Percentiles rank a stretch among this genome's conserved stretches.
Conservation (phyloP, 2,329 filamentous ascomycete genomes). For the Emergomyces orientalis region DNA sequence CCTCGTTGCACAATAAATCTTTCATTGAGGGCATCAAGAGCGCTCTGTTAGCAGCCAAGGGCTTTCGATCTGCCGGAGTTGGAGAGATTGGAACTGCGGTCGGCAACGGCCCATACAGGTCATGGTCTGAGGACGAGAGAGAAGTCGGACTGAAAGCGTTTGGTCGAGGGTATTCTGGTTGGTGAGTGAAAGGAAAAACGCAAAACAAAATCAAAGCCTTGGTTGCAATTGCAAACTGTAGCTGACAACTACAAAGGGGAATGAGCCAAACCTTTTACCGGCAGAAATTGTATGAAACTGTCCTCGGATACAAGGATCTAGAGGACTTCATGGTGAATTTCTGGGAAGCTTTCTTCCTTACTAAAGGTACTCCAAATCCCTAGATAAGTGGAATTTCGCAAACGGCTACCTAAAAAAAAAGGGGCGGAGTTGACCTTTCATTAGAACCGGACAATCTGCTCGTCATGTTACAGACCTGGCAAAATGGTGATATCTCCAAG, state of each 20-base stretch:
- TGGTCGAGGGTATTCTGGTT: slow-evolving; percentile 67
- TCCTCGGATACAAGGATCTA: slow-evolving; percentile 55
- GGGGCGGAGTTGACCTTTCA: background rate
- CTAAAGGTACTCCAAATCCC: slow-evolving; percentile 43
- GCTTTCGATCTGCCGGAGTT: slow-evolving; percentile 44
- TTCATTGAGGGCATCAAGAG: slow-evolving; percentile 58
- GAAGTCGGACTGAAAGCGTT: slow-evolving; percentile 58
- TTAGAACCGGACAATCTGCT: slow-evolving; percentile 64
- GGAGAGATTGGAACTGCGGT: slow-evolving; percentile 37
- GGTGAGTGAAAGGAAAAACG: slow-evolving; percentile 26
- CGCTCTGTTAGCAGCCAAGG: slow-evolving; percentile 50
- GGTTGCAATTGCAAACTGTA: background rate
- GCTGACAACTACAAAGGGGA: slow-evolving; percentile 44
- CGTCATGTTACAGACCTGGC: slow-evolving; percentile 70
- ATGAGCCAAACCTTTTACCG: slow-evolving; percentile 73
- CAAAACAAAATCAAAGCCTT: background rate
- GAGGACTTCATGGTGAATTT: slow-evolving; percentile 67
- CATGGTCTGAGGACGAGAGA: slow-evolving; percentile 47
- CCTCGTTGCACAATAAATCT: slow-evolving; percentile 57
- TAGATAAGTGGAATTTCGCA: background rate
- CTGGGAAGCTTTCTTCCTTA: slow-evolving; percentile 66
- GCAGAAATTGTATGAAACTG: slow-evolving; percentile 56
- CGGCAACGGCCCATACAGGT: slow-evolving; percentile 32
- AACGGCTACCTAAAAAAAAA: background rate
- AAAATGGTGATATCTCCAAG: slow-evolving; percentile 59